Evolutionary conservation across 768 basidiomycete genomes (phyloP), one percentile per base, ranked within the genome.

Genomic region (Leucocoprinus leucothites): DNA sequence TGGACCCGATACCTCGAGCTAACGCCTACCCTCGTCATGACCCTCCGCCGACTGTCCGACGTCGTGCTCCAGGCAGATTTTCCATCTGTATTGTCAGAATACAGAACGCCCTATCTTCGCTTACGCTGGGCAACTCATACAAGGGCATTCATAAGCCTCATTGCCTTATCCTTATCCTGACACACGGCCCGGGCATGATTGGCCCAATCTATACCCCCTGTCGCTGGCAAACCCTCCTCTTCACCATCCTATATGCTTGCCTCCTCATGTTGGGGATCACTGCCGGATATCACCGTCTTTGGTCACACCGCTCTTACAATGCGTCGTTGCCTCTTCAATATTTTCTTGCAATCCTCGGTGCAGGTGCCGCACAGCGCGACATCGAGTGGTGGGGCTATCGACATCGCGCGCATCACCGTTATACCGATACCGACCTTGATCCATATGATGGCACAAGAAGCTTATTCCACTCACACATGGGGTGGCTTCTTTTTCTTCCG

Each of bases 321-420:
- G 97, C 96, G 35, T 86, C 89, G 3, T 79, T 79, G 57, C 87
- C 90, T 14, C 74, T 98, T 11, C 87, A 98, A 68, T 97, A 93
- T 66, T 73, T 82, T 60, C 83, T 98, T 46, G 91, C 94, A 22
- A 64, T 89, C 18, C 80, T 85, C 9, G 97, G 96, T 48, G 87
- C 93, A 1, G 96, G 97, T 46, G 95, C 96, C 3, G 89, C 96
- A 45, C 84, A 99, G 67, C 96, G 96, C 8, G 97, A 95, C 19
- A 96, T 99, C 75, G 90, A 92, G 70, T 98, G 97, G 97, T 98
- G 97, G 97, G 88, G 88, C 19, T 84, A 97, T 50, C 95, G 95
- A 46, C 97, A 99, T 77, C 91, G 96, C 57, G 96, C 96, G 2
- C 95, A 97, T 70, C 95, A 97, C 67, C 84, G 94, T 41, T 96